Conservation (phyloP, 228 moss, liverwort and hornwort species). For the Sphagnum fallax region DNA sequence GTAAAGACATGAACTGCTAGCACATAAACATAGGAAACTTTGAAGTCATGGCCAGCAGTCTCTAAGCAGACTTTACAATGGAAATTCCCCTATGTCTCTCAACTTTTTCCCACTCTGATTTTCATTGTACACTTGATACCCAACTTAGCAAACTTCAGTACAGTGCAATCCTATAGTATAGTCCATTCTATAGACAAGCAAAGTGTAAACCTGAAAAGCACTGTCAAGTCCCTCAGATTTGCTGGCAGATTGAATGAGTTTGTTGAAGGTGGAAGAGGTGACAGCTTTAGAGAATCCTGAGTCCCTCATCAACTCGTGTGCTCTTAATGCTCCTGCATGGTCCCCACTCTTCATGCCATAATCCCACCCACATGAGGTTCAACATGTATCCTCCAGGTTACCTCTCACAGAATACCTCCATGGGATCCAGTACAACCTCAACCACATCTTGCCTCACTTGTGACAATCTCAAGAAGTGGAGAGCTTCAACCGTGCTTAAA, state of each 20-base stretch:
- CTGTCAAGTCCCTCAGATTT: conserved; percentile 66
- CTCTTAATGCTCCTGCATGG: conserved; percentile 70
- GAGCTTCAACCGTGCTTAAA: too few relatives aligned
- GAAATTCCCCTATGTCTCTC: not conserved
- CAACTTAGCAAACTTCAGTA: too few relatives aligned
- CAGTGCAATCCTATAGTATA: too few relatives aligned
- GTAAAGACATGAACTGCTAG: too few relatives aligned
- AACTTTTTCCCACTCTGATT: too few relatives aligned
- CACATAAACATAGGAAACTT: not conserved
- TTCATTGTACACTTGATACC: too few relatives aligned
- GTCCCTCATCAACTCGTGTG: conserved; percentile 63
- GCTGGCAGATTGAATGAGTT: conserved; percentile 81
- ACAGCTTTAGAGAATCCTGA: conserved; percentile 60
- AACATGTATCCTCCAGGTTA: too few relatives aligned
- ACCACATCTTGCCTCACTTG: too few relatives aligned
- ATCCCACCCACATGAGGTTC: not conserved
- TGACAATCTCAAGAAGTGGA: too few relatives aligned
- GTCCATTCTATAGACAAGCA: too few relatives aligned
- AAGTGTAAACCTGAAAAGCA: conserved; percentile 46
- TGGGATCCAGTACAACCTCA: too few relatives aligned
- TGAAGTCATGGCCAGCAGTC: not conserved
- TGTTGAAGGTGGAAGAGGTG: conserved; percentile 74
- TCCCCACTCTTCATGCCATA: conserved; percentile 53
- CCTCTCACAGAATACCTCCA: too few relatives aligned
- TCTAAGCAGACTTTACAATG: not conserved